Conservation (phyloP, 2,329 filamentous ascomycete genomes). For the Fusarium stilboides region DNA sequence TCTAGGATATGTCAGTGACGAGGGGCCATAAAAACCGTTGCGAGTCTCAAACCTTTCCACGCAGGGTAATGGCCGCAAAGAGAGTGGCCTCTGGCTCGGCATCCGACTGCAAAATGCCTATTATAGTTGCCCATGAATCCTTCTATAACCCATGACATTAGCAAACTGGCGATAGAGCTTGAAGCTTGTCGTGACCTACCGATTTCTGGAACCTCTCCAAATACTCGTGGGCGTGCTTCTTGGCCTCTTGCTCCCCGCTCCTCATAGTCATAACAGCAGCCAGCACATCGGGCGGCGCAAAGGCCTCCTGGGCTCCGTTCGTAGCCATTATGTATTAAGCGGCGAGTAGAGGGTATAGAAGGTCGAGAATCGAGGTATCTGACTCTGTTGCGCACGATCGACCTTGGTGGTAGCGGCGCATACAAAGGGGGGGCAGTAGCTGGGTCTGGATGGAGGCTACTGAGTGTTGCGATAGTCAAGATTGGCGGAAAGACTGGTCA, state of each 20-base stretch:
- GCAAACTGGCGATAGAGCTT: neutral
- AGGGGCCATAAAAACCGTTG: neutral
- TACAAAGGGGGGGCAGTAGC: constrained; percentile 43
- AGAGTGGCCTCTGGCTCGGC: constrained; percentile 88
- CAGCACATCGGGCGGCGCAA: constrained; percentile 82
- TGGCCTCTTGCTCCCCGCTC: constrained; percentile 84
- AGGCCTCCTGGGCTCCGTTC: constrained; percentile 76
- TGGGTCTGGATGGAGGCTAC: constrained; percentile 22
- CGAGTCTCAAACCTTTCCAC: constrained; percentile 83
- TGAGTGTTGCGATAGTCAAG: constrained; percentile 23
- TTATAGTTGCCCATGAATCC: constrained; percentile 91
- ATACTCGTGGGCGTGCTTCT: constrained; percentile 91
- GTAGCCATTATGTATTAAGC: constrained; percentile 72
- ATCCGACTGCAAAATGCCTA: constrained; percentile 87
- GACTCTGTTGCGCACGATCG: constrained; percentile 44
- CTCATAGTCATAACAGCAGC: constrained; percentile 94
- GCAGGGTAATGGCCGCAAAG: constrained; percentile 96
- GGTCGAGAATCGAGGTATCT: constrained; percentile 14
- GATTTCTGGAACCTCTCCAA: constrained; percentile 98
- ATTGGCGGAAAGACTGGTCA: constrained; percentile 20
- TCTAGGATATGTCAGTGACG: constrained; percentile 68
- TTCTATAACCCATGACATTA: constrained; percentile 67
- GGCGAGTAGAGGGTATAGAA: constrained; percentile 6
- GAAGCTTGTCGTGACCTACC: constrained; percentile 64
- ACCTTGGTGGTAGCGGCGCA: constrained; percentile 43